Evolutionary conservation across 2,329 filamentous ascomycete genomes (phyloP), one percentile per base, ranked within the genome.

Genomic region (Xylariomycetidae sp.): DNA sequence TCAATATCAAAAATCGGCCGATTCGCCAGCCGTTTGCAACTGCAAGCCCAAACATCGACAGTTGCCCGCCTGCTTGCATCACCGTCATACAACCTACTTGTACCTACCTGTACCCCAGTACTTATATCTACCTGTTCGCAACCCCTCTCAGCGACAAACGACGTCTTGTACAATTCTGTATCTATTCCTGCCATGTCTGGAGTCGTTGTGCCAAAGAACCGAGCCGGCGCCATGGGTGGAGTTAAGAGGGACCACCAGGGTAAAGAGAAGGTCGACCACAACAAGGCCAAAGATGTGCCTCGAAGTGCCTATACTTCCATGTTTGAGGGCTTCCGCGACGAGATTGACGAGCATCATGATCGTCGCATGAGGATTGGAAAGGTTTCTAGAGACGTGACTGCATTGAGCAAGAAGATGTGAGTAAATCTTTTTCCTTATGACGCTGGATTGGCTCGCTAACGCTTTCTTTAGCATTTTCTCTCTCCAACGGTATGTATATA

Each of bases 361-460:
- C 82, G 92, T 12, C 77, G 88, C 36, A 89, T 96, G 65, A 78
- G 84, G 33, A 80, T 95, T 48, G 85, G 94, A 54, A 98, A 97
- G 67, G 83, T 82, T 3, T 94, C 87, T 7, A 73, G 90, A 42
- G 92, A 98, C 59, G 85, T 98, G 38, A 98, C 92, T 6, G 88
- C 88, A 0, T 70, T 88, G 34, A 95, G 88, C 63, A 98, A 98
- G 71, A 98, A 97, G 67, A 94, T 97, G 88, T 94, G 62, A 64
- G 72, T 46, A 10, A 13, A 20, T 7, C 11, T 30, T 18, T 12
- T 25, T 13, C 3, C 5, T 27, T n/a, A n/a, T n/a, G n/a, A n/a
- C n/a, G n/a, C n/a, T n/a, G n/a, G n/a, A 27, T 22, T 17, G 25
- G 18, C 31, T 38, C 25, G 18, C 30, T 38, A 30, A 45, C 19